Conservation (phyloP, 495 filamentous ascomycete genomes). For the Aspergillus haitiensis region DNA sequence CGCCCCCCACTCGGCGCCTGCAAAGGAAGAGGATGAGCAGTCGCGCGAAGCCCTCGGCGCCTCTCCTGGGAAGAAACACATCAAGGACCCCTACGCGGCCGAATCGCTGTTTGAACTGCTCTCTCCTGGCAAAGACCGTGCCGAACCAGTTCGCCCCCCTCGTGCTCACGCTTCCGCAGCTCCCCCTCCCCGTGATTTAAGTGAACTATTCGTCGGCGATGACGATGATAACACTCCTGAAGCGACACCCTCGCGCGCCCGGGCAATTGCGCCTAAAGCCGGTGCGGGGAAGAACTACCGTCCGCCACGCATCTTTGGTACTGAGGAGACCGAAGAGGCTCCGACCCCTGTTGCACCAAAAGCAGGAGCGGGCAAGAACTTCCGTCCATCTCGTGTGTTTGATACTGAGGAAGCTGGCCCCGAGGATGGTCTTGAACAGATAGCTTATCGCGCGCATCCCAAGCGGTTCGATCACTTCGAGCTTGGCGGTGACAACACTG, state of each 20-base stretch:
- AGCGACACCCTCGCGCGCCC: constrained; percentile 51
- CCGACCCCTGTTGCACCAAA: constrained; percentile 60
- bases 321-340: constrained; percentile 35
- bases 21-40: constrained; percentile 17
- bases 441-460: constrained; percentile 60
- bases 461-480: constrained; percentile 87
- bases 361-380: constrained; percentile 68
- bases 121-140: constrained; percentile 37
- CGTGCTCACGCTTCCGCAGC: constrained; percentile 53
- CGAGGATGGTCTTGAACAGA: constrained; percentile 43
- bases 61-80: constrained; percentile 51
- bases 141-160: constrained; percentile 38
- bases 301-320: constrained; percentile 59
- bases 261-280: constrained; percentile 58
- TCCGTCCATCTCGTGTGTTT: constrained; percentile 64
- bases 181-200: constrained; percentile 61
- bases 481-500: constrained; percentile 61
- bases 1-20: constrained; percentile 9
- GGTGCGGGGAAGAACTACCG: constrained; percentile 71
- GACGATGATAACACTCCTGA: constrained; percentile 43
- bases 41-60: constrained; percentile 40
- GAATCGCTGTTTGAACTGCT: constrained; percentile 53
- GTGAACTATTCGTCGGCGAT: constrained; percentile 62
- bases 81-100: constrained; percentile 71
- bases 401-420: constrained; percentile 10